These are phyloP conservation scores for Aspergillus aculeatus DNA, from an alignment of 2,329 filamentous ascomycete genomes.

Conservation along the genomic window DNA sequence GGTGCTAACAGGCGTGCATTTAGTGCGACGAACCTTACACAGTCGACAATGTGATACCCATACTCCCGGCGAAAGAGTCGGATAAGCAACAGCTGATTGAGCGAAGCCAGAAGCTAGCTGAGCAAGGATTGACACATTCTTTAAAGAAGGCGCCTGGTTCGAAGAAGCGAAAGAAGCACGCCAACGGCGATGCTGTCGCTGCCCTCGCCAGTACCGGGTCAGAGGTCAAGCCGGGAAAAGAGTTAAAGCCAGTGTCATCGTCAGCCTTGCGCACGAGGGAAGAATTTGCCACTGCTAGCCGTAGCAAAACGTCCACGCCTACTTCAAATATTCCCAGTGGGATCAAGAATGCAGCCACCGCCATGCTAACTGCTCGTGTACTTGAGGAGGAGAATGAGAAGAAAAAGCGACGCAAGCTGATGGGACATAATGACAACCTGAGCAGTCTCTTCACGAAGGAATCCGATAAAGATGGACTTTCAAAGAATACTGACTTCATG, in stretches of 20 bases:
- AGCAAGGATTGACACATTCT: conserved; percentile 75
- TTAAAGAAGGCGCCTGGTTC: conserved; percentile 72
- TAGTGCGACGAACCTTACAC: conserved; percentile 75
- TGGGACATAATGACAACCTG: conserved; percentile 59
- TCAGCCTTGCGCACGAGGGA: conserved; percentile 8
- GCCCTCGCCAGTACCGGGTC: conserved; percentile 35
- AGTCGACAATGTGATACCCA: conserved; percentile 73
- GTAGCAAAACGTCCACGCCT: conserved; percentile 34
- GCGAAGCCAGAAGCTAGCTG: conserved; percentile 66
- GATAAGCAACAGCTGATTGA: conserved; percentile 68
- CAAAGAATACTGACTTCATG: conserved; percentile 57
- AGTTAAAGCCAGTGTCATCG: conserved; percentile 12
- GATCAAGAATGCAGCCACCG: conserved; percentile 87
- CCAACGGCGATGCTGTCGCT: conserved; percentile 31
- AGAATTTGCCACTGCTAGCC: conserved; percentile 18
- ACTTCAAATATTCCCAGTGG: conserved; percentile 47
- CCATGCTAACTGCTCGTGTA: conserved; percentile 80
- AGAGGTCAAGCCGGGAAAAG: conserved; percentile 39
- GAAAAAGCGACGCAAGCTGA: conserved; percentile 73
- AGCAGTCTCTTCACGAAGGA: conserved; percentile 54
- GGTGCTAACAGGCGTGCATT: background rate
- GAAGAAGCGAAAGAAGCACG: conserved; percentile 75
- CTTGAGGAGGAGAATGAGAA: conserved; percentile 80
- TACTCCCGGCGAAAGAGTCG: conserved; percentile 68
- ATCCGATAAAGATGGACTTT: conserved; percentile 38